phyloP scores from a whole-genome alignment of 257 asterid species.

The Solanum peruvianum region DNA sequence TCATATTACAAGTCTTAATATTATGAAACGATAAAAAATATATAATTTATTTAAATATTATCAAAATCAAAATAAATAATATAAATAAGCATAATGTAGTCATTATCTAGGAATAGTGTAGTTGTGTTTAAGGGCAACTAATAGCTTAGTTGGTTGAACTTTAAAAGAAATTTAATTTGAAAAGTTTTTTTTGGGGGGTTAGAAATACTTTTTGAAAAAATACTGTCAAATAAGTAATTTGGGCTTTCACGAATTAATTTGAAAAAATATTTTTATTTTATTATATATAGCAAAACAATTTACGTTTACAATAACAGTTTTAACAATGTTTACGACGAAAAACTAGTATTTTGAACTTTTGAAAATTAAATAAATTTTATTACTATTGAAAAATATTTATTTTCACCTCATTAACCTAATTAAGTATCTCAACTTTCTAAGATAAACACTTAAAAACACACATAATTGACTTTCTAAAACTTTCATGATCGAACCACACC shows the following conservation, averaged over 20 bases:
- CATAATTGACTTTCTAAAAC: background rate
- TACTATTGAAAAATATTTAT: too few species aligned
- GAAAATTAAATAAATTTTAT: too few species aligned
- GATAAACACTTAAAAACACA: background rate
- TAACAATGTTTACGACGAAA: background rate
- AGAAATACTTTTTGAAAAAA: background rate
- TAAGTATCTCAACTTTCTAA: background rate
- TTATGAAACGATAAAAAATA: too few species aligned
- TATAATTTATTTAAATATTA: too few species aligned
- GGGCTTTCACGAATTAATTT: background rate
- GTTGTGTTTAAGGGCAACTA: background rate
- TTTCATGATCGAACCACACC: background rate
- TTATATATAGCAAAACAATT: background rate
- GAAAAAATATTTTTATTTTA: too few species aligned
- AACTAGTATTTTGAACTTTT: background rate
- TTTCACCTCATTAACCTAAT: background rate
- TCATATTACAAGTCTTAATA: background rate
- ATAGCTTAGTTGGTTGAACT: background rate
- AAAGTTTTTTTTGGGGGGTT: background rate
- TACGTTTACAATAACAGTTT: too few species aligned
- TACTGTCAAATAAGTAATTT: background rate
- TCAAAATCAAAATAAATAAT: too few species aligned
- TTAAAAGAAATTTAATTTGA: background rate
- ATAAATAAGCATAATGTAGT: background rate
- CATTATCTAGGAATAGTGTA: background rate